Base-by-base conservation (phyloP, 805 yeast species). In the Teunomyces kruisii region DNA sequence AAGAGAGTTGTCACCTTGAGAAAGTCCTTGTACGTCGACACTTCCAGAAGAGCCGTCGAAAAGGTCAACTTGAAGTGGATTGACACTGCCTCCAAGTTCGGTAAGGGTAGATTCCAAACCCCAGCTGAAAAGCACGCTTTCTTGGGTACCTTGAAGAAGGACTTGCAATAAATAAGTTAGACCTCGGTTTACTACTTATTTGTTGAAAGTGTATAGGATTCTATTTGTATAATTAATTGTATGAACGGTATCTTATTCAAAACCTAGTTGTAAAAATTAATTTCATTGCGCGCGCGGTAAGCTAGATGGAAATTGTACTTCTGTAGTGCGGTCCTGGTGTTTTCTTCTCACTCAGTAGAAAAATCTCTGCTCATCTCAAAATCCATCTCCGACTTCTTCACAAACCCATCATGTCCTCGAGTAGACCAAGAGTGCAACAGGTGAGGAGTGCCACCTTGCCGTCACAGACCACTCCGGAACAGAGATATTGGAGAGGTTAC, bases 61-160 rank as follows among this genome's bases (percentile, higher is more conserved):
- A 76, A 89, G 79, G 96, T 92, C 63, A 81, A 79, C 84, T 88
- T 94, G 79, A 94, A 94, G 81, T 94, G 98, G 99, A 94, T 94
- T 75, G 99, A 94, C 78, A 94, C 99, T 68, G 96, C 99, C 74
- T 94, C 99, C 71, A 91, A 92, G 81, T 94, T 94, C 91, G 99
- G 99, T 87, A 95, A 94, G 89, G 99, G 99, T 84, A 94, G 99
- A 86, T 94, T 94, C 98, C 99, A 94, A 83, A 94, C 99, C 71
- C 96, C 97, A 68, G 98, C 97, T 76, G 99, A 94, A 85, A 95
- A 95, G 91, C 90, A 86, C 73, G 96, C 99, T 73, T 94, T 94
- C 92, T 69, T 91, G 83, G 99, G 99, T 83, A 92, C 99, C 72
- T 86, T 94, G 76, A 94, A 94, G 96, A 91, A 88, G 86, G 97